Conservation (phyloP, 1,284 basidiomycete genomes). For the Ustilago cynodontis region DNA sequence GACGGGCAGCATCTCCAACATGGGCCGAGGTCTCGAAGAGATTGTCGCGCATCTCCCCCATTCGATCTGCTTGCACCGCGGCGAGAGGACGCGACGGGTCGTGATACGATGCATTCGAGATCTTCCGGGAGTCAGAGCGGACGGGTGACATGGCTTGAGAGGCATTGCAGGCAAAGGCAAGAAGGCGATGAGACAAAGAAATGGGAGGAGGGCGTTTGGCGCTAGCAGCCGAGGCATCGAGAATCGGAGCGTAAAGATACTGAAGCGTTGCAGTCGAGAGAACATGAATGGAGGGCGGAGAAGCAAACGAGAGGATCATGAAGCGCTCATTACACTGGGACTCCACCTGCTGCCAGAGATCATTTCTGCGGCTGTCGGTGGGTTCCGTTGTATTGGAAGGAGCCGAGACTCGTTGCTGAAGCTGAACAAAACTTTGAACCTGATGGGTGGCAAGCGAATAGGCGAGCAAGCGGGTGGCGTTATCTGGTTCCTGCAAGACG, state of each 20-base stretch:
- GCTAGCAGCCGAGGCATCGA: constrained; percentile 17
- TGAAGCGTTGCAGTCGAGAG: constrained; percentile 30
- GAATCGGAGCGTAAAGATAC: constrained; percentile 24
- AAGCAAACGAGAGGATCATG: constrained; percentile 40
- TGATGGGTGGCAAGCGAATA: constrained; percentile 43
- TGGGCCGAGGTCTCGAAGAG: constrained; percentile 48
- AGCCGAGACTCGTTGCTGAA: constrained; percentile 13
- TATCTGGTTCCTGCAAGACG: constrained; percentile 15
- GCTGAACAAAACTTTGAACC: constrained; percentile 21
- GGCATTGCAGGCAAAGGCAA: constrained; percentile 30
- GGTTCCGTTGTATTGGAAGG: background rate
- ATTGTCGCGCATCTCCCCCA: constrained; percentile 49
- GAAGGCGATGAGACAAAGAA: constrained; percentile 40
- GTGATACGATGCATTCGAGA: constrained; percentile 14
- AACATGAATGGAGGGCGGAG: constrained; percentile 38
- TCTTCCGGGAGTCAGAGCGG: constrained; percentile 23
- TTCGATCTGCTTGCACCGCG: constrained; percentile 14
- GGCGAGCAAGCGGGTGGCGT: constrained; percentile 19
- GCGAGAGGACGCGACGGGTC: constrained; percentile 16
- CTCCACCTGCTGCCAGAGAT: constrained; percentile 25
- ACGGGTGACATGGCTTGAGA: constrained; percentile 14
- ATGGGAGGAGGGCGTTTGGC: constrained; percentile 19
- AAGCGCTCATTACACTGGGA: constrained; percentile 34
- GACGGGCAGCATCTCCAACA: constrained; percentile 47
- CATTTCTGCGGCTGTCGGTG: background rate